Evolutionary conservation across 2,329 filamentous ascomycete species (phyloP).

Genomic region (Colletotrichum noveboracense): DNA sequence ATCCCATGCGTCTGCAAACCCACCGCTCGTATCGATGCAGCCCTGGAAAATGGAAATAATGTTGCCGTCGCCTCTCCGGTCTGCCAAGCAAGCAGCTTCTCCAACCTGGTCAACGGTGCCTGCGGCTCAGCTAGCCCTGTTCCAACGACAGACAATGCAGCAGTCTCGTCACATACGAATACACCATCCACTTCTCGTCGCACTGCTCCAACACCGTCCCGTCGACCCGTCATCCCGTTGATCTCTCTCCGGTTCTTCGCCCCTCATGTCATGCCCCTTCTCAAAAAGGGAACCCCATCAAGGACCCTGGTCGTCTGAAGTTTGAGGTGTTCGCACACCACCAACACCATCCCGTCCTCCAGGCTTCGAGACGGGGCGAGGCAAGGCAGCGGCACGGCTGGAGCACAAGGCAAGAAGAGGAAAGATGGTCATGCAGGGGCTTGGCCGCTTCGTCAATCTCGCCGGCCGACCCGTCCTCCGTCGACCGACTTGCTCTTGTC

Average conservation of each 20-base stretch:
- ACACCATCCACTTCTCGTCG: background rate
- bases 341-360: background rate
- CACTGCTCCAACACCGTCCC: background rate
- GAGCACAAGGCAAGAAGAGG: background rate
- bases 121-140: conserved; percentile 1
- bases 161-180: background rate
- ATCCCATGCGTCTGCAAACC: background rate
- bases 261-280: background rate
- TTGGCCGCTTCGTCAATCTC: conserved; percentile 2
- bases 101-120: background rate
- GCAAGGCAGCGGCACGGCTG: background rate
- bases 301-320: background rate
- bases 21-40: background rate
- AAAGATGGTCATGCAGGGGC: background rate
- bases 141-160: background rate
- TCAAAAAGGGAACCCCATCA: background rate
- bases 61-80: background rate
- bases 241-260: background rate
- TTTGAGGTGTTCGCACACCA: background rate
- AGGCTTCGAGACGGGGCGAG: background rate
- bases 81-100: background rate
- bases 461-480: background rate
- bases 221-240: background rate
- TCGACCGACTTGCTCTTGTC: background rate
- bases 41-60: background rate